Evolutionary conservation across 441 rosid genomes (phyloP).

Genomic region (Populus hybrid): DNA sequence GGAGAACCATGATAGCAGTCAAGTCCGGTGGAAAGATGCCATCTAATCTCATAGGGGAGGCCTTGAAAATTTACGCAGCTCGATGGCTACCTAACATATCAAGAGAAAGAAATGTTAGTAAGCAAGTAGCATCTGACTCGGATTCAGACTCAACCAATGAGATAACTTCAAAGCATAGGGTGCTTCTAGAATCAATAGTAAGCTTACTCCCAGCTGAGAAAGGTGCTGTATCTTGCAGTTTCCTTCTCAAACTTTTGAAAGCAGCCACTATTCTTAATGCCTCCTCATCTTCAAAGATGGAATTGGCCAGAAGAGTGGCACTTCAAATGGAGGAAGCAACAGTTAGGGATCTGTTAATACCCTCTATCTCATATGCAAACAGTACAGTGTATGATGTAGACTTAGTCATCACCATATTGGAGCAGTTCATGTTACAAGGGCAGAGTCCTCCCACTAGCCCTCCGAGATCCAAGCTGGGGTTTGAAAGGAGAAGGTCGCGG

Average conservation of each 20-base stretch:
- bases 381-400: constrained; percentile 59
- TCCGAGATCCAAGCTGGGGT: constrained; percentile 60
- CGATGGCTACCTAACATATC: constrained; percentile 74
- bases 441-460: constrained; percentile 53
- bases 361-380: constrained; percentile 50
- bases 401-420: constrained; percentile 61
- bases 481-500: constrained; percentile 78
- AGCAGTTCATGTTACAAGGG: constrained; percentile 66
- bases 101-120: constrained; percentile 36
- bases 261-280: constrained; percentile 74
- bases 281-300: constrained; percentile 66
- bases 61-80: constrained; percentile 84
- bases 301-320: constrained; percentile 67
- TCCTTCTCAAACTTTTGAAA: constrained; percentile 78
- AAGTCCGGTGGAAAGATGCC: too few species aligned
- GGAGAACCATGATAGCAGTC: too few species aligned
- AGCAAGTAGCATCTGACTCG: constrained; percentile 41
- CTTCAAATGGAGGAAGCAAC: constrained; percentile 84
- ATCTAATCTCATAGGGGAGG: constrained; percentile 21
- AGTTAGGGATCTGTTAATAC: constrained; percentile 60
- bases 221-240: constrained; percentile 76
- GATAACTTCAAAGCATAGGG: constrained; percentile 48
- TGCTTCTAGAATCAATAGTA: constrained; percentile 64
- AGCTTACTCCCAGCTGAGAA: constrained; percentile 80
- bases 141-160: constrained; percentile 59